A percentile compares a stretch with the other conserved stretches of the same genome.
Conservation (phyloP, 73 alveolate genomes). For the Stentor roeselii region DNA sequence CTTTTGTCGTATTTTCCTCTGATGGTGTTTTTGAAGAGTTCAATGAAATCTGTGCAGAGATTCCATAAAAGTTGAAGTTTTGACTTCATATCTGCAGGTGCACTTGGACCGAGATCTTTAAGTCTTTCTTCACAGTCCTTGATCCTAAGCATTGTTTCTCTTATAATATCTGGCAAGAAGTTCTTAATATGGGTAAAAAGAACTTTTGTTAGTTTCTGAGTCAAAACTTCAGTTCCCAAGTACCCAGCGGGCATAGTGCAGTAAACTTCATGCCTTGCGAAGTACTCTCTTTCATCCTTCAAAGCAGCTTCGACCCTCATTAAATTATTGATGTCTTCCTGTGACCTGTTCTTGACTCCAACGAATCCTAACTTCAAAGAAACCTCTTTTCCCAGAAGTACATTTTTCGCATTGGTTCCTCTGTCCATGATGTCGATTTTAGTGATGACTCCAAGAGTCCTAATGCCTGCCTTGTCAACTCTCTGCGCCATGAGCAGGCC, state of each 20-base stretch:
- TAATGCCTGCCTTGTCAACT: slow-evolving; percentile 62
- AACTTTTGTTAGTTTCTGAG: slow-evolving; percentile 79
- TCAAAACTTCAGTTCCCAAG: slow-evolving; percentile 77
- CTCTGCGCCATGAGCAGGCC: slow-evolving; percentile 69
- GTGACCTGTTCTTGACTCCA: slow-evolving; percentile 83
- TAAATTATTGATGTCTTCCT: slow-evolving; percentile 68
- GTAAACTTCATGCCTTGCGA: slow-evolving; percentile 70
- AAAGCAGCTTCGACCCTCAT: slow-evolving; percentile 62
- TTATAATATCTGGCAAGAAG: slow-evolving; percentile 68
- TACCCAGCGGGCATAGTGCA: slow-evolving; percentile 50
- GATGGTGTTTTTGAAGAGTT: slow-evolving; percentile 57
- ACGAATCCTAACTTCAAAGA: slow-evolving; percentile 81
- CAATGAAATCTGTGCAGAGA: slow-evolving; percentile 62
- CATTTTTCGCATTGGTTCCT: slow-evolving; percentile 77
- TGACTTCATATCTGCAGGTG: slow-evolving; percentile 2
- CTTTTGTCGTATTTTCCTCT: slow-evolving; percentile 65
- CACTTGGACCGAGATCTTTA: not conserved
- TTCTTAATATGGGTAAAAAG: slow-evolving; percentile 83
- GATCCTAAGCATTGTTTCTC: slow-evolving; percentile 58
- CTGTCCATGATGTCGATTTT: slow-evolving; percentile 68
- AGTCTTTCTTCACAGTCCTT: slow-evolving; percentile 43
- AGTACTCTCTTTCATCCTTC: slow-evolving; percentile 52
- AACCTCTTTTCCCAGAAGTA: slow-evolving; percentile 72
- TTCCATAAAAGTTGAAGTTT: slow-evolving; percentile 37
- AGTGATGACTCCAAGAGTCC: slow-evolving; percentile 73